A percentile compares a stretch with the other conserved stretches of the same genome.
Evolutionary conservation across 805 yeast genomes (phyloP).

Genomic region (Cyberlindnera maclurae): DNA sequence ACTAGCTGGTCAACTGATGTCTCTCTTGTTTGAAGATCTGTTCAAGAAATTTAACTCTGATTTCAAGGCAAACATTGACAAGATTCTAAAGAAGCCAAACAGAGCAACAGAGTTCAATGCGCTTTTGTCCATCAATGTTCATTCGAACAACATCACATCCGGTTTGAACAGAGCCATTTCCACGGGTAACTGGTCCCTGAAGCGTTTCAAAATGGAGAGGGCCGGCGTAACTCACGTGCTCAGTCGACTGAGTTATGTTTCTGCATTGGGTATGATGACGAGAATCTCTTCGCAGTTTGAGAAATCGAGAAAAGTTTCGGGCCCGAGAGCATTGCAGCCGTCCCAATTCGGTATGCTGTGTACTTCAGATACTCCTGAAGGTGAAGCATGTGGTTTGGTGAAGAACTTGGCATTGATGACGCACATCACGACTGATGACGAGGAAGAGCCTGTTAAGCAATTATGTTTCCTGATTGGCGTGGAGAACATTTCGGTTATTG

Average conservation of each 20-base stretch:
- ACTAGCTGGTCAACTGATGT: slow-evolving; percentile 95
- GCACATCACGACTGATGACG: slow-evolving; percentile 97
- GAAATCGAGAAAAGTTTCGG: slow-evolving; percentile 94
- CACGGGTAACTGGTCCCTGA: slow-evolving; percentile 97
- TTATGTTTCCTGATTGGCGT: slow-evolving; percentile 82
- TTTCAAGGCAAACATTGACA: slow-evolving; percentile 90
- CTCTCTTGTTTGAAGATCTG: slow-evolving; percentile 90
- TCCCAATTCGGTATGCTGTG: slow-evolving; percentile 99
- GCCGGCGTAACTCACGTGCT: slow-evolving; percentile 98
- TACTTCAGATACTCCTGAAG: slow-evolving; percentile 98
- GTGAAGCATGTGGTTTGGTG: slow-evolving; percentile 99
- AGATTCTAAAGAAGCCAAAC: slow-evolving; percentile 87
- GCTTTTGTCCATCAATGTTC: slow-evolving; percentile 77
- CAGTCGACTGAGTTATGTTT: slow-evolving; percentile 83
- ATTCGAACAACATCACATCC: slow-evolving; percentile 86
- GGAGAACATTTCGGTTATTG: slow-evolving; percentile 75
- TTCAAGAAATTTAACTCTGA: slow-evolving; percentile 94
- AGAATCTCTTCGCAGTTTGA: slow-evolving; percentile 98
- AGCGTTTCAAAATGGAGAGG: slow-evolving; percentile 98
- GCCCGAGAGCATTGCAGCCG: slow-evolving; percentile 98
- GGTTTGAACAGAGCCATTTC: slow-evolving; percentile 96
- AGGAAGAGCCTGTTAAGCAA: slow-evolving; percentile 77
- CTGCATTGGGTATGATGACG: slow-evolving; percentile 99
- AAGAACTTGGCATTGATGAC: slow-evolving; percentile 97
- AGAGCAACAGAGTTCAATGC: slow-evolving; percentile 96